Evolutionary conservation across 305 asterid genomes (phyloP).

Genomic region (Fraxinus xanthoxyloides): DNA sequence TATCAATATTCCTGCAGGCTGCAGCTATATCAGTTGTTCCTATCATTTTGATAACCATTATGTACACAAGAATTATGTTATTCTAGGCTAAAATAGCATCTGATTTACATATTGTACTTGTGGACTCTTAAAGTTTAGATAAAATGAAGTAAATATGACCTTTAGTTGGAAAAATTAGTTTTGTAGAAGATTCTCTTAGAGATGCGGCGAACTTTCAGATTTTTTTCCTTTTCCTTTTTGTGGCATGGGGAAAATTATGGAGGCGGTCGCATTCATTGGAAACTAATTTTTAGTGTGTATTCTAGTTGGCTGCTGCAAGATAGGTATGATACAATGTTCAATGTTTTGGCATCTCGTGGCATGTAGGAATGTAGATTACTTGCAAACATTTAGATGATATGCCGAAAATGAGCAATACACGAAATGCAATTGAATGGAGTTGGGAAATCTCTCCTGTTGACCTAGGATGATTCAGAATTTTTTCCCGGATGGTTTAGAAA

Average conservation of each 20-base stretch:
- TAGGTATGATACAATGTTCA: not conserved
- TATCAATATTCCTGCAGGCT: not conserved
- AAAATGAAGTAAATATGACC: not conserved
- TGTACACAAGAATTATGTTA: not conserved
- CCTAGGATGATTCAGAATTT: not conserved
- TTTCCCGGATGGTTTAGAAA: not conserved
- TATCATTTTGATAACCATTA: not conserved
- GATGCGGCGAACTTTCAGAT: not conserved
- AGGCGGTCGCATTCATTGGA: not conserved
- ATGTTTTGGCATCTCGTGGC: not conserved
- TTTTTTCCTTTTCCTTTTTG: not conserved
- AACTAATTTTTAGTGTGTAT: not conserved
- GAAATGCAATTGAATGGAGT: not conserved
- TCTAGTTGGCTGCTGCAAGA: not conserved
- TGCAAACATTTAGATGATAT: not conserved
- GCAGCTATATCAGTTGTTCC: not conserved
- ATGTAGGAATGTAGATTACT: not conserved
- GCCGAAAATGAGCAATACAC: not conserved
- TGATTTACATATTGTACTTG: not conserved
- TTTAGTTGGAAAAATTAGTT: not conserved
- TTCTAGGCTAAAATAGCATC: not conserved
- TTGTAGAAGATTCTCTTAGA: not conserved
- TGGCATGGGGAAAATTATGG: not conserved
- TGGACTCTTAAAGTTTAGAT: not conserved
- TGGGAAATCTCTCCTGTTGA: not conserved